Evolutionary conservation across 2,329 filamentous ascomycete genomes (phyloP).

Genomic region (Aspergillus terreus): DNA sequence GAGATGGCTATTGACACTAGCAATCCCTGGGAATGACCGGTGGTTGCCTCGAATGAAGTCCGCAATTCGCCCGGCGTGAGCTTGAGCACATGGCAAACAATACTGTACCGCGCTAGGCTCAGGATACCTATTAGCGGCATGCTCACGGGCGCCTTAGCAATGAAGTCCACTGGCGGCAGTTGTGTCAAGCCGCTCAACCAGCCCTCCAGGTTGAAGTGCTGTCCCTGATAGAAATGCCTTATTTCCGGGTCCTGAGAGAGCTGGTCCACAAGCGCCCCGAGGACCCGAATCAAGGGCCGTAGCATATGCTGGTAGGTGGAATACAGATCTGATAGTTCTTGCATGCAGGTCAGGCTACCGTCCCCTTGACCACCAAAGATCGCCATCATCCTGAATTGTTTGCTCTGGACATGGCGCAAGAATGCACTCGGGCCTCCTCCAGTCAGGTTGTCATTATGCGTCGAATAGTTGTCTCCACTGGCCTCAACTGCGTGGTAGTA

Average conservation of each 20-base stretch:
- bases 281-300: constrained; percentile 4
- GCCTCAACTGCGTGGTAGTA: constrained; percentile 12
- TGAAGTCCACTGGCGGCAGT: constrained; percentile 28
- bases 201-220: constrained; percentile 7
- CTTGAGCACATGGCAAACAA: constrained; percentile 26
- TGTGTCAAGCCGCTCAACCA: constrained; percentile 22
- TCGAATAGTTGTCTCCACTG: background rate
- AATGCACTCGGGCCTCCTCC: constrained; percentile 5
- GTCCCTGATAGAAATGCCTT: constrained; percentile 6
- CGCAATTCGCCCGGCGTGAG: constrained; percentile 29
- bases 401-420: constrained; percentile 9
- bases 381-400: constrained; percentile 9
- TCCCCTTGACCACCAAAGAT: constrained; percentile 20
- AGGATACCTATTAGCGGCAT: constrained; percentile 37
- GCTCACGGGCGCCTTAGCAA: constrained; percentile 36
- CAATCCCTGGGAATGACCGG: constrained; percentile 40
- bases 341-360: constrained; percentile 13
- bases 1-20: constrained; percentile 34
- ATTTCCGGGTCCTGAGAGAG: constrained; percentile 8
- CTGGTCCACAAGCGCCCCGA: constrained; percentile 5
- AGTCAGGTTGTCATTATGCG: too few relatives aligned
- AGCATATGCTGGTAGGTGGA: constrained; percentile 15
- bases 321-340: constrained; percentile 15
- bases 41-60: constrained; percentile 19
- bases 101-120: constrained; percentile 28